Base-by-base conservation (phyloP, 306 rosid genomes). In the Luffa acutangula region DNA sequence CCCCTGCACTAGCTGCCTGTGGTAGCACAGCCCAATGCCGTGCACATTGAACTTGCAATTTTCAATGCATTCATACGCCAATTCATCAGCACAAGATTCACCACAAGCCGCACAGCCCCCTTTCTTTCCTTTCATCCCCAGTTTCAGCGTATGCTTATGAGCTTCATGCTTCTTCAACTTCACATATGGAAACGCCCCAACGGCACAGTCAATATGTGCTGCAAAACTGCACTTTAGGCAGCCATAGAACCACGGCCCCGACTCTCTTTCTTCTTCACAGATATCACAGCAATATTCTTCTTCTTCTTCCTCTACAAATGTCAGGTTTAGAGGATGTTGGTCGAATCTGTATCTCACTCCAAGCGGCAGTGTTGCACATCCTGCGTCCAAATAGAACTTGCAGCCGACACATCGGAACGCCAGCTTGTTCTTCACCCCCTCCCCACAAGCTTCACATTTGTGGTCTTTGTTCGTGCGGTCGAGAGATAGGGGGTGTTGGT, bases 11-110 rank as follows among this genome's bases (percentile, higher is more conserved):
- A 43, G 9, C 75, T 43, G 53, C 34, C 53, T 43, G 9, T 69
- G 75, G 54, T 69, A 69, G 20, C 75, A 69, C 17, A 4, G 14
- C 53, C 75, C 75, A 69, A 4, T 43, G 9, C 54, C 75, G 4
- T 69, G 75, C 53, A 69, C 75, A 45, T 69, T 69, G 54, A 69
- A 69, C 34, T 69, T 69, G 53, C 53, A 69, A 69, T 11, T 20
- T 31, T 25, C 49, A 64, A 64, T 64, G 54, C 75, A 69, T 69
- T 69, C 75, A 43, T n/a, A 69, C 18, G 54, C 75, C 75, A 69
- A 69, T 0, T 69, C 53, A 9, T 20, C 54, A 20, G 36, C 18
- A 43, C 75, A 69, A 9, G 75, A 69, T 69, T 69, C 75, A 69
- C 37, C 75, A 20, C 75, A 69, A 11, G 53, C 75, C 33, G 7